phyloP scores from a whole-genome alignment of 2,329 filamentous ascomycete species.

The Beauveria caledonica region DNA sequence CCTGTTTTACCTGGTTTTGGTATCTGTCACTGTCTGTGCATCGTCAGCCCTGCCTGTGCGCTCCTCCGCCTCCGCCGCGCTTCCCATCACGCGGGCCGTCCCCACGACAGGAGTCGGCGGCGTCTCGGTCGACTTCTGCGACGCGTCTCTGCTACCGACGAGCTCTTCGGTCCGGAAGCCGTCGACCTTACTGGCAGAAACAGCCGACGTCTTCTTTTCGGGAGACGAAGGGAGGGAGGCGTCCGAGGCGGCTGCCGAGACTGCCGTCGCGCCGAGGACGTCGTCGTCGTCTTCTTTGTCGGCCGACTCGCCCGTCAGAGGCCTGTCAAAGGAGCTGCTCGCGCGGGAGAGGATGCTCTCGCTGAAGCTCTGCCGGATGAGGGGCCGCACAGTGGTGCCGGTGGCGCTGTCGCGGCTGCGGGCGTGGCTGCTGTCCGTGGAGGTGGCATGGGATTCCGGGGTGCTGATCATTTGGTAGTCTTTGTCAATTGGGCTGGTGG shows the following conservation, averaged over 20 bases:
- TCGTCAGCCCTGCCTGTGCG: background rate
- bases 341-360: constrained; percentile 37
- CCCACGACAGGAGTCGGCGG: background rate
- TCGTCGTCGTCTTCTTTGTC: background rate
- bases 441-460: constrained; percentile 21
- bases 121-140: background rate
- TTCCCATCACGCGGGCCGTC: background rate
- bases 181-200: background rate
- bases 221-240: background rate
- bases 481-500: constrained; percentile 30
- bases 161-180: constrained; percentile 11
- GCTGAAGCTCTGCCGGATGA: constrained; percentile 34
- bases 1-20: too few relatives aligned
- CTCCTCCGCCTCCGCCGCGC: background rate
- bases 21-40: too few relatives aligned
- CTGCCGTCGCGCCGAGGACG: constrained; percentile 4
- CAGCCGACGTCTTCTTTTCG: constrained; percentile 15
- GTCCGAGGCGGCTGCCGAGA: constrained; percentile 6
- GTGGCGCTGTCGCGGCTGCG: constrained; percentile 10
- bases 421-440: constrained; percentile 20
- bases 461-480: constrained; percentile 29
- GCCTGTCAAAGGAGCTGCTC: constrained; percentile 20
- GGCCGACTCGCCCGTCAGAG: constrained; percentile 12
- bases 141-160: background rate
- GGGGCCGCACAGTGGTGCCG: constrained; percentile 21